phyloP scores from a whole-genome alignment of 2,329 filamentous ascomycete genomes.

The Zymoseptoria tritici region DNA sequence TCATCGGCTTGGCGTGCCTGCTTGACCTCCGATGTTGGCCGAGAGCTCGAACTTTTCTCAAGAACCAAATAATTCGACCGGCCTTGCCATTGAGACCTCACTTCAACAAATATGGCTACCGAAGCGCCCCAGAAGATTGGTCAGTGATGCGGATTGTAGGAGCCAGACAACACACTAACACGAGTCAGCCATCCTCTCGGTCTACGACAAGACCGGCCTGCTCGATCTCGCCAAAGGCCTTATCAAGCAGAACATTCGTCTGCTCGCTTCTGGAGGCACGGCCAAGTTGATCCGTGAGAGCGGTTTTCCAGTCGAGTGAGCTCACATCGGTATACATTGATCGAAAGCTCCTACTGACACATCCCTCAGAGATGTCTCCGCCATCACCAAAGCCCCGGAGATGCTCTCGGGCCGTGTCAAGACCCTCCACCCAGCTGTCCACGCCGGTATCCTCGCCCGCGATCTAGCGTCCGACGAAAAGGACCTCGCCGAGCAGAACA shows the following conservation, averaged over 20 bases:
- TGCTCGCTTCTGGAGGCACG: constrained; percentile 91
- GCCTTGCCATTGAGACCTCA: not conserved
- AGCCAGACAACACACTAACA: not conserved
- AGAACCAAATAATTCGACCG: not conserved
- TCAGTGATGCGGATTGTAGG: constrained; percentile 3
- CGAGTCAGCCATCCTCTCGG: constrained; percentile 73
- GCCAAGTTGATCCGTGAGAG: constrained; percentile 95
- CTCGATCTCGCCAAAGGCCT: constrained; percentile 88
- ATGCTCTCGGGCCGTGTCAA: constrained; percentile 91
- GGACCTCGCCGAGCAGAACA: constrained; percentile 90
- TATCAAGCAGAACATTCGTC: constrained; percentile 78
- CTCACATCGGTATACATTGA: too few relatives aligned
- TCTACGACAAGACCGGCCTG: constrained; percentile 97
- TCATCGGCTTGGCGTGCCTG: too few relatives aligned
- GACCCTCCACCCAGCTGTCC: constrained; percentile 81
- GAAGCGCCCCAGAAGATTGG: constrained; percentile 20
- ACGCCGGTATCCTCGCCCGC: constrained; percentile 79
- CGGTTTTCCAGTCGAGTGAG: constrained; percentile 88
- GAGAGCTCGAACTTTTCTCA: too few relatives aligned
- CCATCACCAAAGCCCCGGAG: constrained; percentile 89
- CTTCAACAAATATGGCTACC: constrained; percentile 15
- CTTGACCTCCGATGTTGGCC: too few relatives aligned
- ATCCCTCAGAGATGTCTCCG: constrained; percentile 75
- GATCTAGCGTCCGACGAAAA: constrained; percentile 94
- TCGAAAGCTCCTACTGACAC: too few relatives aligned